A percentile compares a stretch with the other conserved stretches of the same genome.
phyloP scores from a whole-genome alignment of 352 stramenopile species.

The Pythium angustatum region DNA sequence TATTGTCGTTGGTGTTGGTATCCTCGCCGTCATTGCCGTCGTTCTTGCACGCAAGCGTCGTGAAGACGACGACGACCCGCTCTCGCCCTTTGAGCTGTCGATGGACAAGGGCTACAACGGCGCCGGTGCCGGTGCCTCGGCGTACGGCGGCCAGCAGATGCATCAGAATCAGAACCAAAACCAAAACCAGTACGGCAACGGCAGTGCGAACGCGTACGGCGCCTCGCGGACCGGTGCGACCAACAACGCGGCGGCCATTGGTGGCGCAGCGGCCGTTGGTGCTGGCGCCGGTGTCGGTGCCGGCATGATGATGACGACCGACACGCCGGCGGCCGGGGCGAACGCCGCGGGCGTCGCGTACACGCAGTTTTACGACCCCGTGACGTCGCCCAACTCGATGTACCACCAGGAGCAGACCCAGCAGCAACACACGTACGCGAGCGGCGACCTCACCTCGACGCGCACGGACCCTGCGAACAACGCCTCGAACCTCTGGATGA shows the following conservation, averaged over 20 bases:
- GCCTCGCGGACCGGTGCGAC: conserved; percentile 10
- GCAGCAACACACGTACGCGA: conserved; percentile 14
- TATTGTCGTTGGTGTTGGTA: conserved; percentile 58
- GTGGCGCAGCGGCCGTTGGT: conserved; percentile 28
- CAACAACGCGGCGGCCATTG: conserved; percentile 21
- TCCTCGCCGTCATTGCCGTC: conserved; percentile 62
- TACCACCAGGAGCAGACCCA: conserved; percentile 30
- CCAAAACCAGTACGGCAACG: conserved; percentile 8
- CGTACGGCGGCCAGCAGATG: conserved; percentile 16
- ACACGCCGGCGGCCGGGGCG: conserved; percentile 41
- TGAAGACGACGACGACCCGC: conserved; percentile 67
- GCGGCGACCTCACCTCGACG: conserved; percentile 33
- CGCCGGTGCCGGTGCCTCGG: conserved; percentile 9
- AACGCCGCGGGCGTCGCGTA: conserved; percentile 60
- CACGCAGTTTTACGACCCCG: conserved; percentile 75
- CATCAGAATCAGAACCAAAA: conserved; percentile 30
- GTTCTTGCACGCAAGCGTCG: conserved; percentile 52
- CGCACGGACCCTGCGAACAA: conserved; percentile 34
- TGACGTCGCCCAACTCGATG: conserved; percentile 54
- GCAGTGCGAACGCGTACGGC: conserved; percentile 23
- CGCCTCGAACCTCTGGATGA: conserved; percentile 76
- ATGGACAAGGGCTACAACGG: conserved; percentile 81
- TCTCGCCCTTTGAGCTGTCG: conserved; percentile 82
- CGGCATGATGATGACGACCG: conserved; percentile 32
- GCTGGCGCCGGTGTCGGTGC: conserved; percentile 28